Percentiles rank a stretch among this genome's conserved stretches.
Evolutionary conservation across 805 yeast genomes (phyloP).

Genomic region (Candida qinlingensis): DNA sequence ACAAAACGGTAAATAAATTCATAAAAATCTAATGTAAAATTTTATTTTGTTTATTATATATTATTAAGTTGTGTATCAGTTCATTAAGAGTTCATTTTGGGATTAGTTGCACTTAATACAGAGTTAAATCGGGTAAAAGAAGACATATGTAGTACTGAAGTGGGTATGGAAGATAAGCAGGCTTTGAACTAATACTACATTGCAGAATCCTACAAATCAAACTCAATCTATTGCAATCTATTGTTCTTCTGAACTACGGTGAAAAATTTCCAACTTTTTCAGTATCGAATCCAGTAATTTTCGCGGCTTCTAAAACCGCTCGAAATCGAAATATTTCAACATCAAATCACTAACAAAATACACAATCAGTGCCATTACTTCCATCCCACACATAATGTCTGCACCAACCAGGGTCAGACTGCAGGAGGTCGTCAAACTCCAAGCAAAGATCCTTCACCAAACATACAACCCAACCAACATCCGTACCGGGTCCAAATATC

Average conservation of each 20-base stretch:
- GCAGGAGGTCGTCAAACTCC: conserved; percentile 49
- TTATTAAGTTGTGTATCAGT: neutral
- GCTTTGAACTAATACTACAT: too few relatives aligned
- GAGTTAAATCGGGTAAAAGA: conserved; percentile 1
- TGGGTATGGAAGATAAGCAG: too few relatives aligned
- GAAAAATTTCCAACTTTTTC: too few relatives aligned
- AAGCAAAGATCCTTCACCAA: conserved; percentile 63
- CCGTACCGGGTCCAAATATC: conserved; percentile 70
- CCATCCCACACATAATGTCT: conserved; percentile 22
- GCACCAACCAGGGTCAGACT: conserved; percentile 39
- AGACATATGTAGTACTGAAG: neutral
- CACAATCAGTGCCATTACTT: neutral
- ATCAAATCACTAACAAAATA: neutral
- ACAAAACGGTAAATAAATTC: conserved; percentile 21
- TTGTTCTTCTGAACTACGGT: too few relatives aligned
- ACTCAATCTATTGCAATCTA: too few relatives aligned
- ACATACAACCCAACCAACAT: conserved; percentile 59
- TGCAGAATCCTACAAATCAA: too few relatives aligned
- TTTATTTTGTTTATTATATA: conserved; percentile 16
- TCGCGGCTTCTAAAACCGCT: neutral
- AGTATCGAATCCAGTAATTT: neutral
- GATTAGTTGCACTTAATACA: conserved; percentile 1
- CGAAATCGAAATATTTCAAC: neutral
- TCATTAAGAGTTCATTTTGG: neutral
- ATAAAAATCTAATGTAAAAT: conserved; percentile 25